phyloP scores from a whole-genome alignment of 352 stramenopile species.

The Phytophthora fragariaefolia region DNA sequence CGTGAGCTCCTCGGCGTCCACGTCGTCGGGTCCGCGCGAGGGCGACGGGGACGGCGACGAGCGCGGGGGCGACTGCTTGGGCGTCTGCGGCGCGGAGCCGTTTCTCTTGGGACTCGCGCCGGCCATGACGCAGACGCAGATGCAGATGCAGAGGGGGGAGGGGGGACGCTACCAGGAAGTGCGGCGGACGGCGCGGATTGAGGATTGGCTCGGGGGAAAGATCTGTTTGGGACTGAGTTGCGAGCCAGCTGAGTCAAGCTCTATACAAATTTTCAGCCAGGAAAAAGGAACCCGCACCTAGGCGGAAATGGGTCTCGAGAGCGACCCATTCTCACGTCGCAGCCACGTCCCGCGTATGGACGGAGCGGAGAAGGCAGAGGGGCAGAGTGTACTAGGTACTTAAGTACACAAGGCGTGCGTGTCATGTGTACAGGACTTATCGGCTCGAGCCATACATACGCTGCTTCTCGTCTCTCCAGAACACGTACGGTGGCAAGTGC shows the following conservation, averaged over 20 bases:
- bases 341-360: no score
- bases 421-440: no score
- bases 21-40: slow-evolving; percentile 39
- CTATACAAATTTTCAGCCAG: slow-evolving; percentile 15
- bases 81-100: slow-evolving; percentile 36
- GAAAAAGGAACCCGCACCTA: not conserved
- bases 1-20: slow-evolving; percentile 81
- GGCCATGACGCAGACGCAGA: slow-evolving; percentile 31
- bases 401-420: no score
- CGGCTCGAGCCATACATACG: no score
- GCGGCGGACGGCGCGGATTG: slow-evolving; percentile 12
- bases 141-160: no score
- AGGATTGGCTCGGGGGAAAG: slow-evolving; percentile 35
- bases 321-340: slow-evolving; percentile 23
- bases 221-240: slow-evolving; percentile 26
- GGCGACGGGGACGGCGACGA: slow-evolving; percentile 43
- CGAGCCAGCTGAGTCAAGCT: slow-evolving; percentile 21
- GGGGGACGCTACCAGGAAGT: not conserved
- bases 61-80: slow-evolving; percentile 27
- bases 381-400: no score
- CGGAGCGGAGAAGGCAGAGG: no score
- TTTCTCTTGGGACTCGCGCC: slow-evolving; percentile 36
- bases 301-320: not conserved
- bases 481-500: no score
- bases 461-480: no score